Percentiles rank a stretch among this genome's conserved stretches.
Evolutionary conservation across 2,329 filamentous ascomycete species (phyloP).

Genomic region (Helotiales sp.): DNA sequence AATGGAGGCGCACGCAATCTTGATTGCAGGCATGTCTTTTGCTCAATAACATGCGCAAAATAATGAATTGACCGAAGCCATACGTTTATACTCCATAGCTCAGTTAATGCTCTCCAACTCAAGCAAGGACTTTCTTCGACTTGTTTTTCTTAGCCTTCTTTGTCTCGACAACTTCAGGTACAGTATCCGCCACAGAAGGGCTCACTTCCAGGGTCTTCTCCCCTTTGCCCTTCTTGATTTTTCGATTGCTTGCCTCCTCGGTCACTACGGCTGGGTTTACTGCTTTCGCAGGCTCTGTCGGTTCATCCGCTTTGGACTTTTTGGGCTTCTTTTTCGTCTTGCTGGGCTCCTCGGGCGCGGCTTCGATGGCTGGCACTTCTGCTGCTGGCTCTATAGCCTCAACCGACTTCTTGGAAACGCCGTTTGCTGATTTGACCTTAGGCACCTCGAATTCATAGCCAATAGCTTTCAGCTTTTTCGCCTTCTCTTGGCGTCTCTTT

Average conservation of each 20-base stretch:
- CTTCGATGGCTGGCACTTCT: slow-evolving; percentile 36
- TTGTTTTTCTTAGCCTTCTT: slow-evolving; percentile 34
- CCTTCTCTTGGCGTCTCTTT: slow-evolving; percentile 66
- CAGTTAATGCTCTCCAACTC: not conserved
- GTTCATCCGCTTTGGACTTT: slow-evolving; percentile 21
- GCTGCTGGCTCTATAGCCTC: slow-evolving; percentile 16
- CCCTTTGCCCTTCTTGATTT: slow-evolving; percentile 38
- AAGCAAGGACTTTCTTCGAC: slow-evolving; percentile 30
- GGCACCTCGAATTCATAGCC: slow-evolving; percentile 84
- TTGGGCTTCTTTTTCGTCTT: slow-evolving; percentile 34
- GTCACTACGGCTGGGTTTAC: not conserved
- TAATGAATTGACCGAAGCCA: not conserved
- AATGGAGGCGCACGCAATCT: no score
- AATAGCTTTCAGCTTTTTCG: slow-evolving; percentile 72
- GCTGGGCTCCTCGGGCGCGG: slow-evolving; percentile 24
- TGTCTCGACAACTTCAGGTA: slow-evolving; percentile 11
- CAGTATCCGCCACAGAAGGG: not conserved
- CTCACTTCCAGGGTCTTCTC: slow-evolving; percentile 12
- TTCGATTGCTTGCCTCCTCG: slow-evolving; percentile 25
- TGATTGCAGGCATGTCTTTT: no score
- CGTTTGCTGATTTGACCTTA: slow-evolving; percentile 63
- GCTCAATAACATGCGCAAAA: not conserved
- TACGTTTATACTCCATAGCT: not conserved
- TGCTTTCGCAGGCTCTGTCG: slow-evolving; percentile 7
- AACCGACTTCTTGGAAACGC: slow-evolving; percentile 44